Evolutionary conservation across 2,329 filamentous ascomycete species (phyloP).

Genomic region (Huntiella moniliformis): DNA sequence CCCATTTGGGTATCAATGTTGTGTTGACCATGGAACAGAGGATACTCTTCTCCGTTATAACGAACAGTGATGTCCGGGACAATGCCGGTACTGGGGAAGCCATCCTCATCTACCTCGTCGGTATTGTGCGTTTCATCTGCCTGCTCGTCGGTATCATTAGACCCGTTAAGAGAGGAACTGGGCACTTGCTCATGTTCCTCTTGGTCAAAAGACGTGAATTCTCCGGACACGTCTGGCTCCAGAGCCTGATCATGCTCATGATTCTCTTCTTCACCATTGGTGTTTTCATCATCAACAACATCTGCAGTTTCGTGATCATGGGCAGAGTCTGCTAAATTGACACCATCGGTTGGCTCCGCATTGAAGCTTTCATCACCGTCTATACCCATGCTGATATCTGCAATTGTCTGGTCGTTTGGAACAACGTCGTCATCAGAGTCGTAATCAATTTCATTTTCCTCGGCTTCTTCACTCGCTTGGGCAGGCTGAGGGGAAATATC

Average conservation of each 20-base stretch:
- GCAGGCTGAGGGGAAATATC: too few species aligned
- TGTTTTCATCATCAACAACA: constrained; percentile 10
- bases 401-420: neutral
- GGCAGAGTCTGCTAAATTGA: constrained; percentile 17
- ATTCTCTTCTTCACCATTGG: constrained; percentile 3
- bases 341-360: constrained; percentile 12
- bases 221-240: constrained; percentile 13
- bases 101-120: constrained; percentile 13
- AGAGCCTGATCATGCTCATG: constrained; percentile 7
- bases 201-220: constrained; percentile 5
- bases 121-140: constrained; percentile 9
- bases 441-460: constrained; percentile 13
- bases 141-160: constrained; percentile 13
- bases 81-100: constrained; percentile 4
- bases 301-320: constrained; percentile 16
- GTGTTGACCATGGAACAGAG: constrained; percentile 19
- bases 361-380: constrained; percentile 14
- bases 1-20: constrained; percentile 18
- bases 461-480: neutral
- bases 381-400: constrained; percentile 5
- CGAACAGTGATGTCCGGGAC: constrained; percentile 23
- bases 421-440: neutral
- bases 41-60: constrained; percentile 26
- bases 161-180: constrained; percentile 1
- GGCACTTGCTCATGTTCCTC: constrained; percentile 12